phyloP scores from a whole-genome alignment of 306 rosid species.

The Castanea crenata region DNA sequence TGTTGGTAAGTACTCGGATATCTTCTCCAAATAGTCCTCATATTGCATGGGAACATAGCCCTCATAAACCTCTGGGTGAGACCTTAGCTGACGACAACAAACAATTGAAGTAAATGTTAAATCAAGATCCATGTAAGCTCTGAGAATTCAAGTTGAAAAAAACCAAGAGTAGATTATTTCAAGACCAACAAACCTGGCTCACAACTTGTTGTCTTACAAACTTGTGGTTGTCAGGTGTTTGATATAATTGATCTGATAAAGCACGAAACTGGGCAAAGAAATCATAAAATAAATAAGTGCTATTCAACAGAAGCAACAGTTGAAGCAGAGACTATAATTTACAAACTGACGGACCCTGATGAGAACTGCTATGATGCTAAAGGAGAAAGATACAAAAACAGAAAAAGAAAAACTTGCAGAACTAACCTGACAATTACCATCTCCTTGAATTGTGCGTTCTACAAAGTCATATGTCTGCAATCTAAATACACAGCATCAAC shows the following conservation, averaged over 20 bases:
- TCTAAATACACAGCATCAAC: conserved; percentile 34
- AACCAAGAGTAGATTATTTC: conserved; percentile 1
- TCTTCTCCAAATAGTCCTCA: conserved; percentile 63
- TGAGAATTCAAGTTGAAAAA: conserved; percentile 10
- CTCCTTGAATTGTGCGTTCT: conserved; percentile 73
- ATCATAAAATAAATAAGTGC: not conserved
- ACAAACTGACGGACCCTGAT: not conserved
- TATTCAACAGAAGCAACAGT: not conserved
- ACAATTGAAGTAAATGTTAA: conserved; percentile 15
- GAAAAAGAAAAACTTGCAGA: conserved; percentile 13
- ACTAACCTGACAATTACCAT: conserved; percentile 92
- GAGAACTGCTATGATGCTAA: conserved; percentile 1
- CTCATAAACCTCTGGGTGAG: conserved; percentile 73
- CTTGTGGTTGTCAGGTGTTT: conserved; percentile 59
- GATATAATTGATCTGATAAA: conserved; percentile 72
- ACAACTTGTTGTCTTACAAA: conserved; percentile 61
- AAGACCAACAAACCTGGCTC: conserved; percentile 56
- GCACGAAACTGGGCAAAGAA: conserved; percentile 66
- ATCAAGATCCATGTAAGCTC: conserved; percentile 26
- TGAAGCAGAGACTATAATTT: conserved; percentile 5
- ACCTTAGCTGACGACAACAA: conserved; percentile 54
- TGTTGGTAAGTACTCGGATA: conserved; percentile 52
- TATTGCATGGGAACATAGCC: conserved; percentile 92
- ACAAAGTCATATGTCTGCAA: conserved; percentile 64
- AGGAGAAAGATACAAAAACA: conserved; percentile 7